phyloP scores from a whole-genome alignment of 768 basidiomycete genomes.

The Suillus placidus region DNA sequence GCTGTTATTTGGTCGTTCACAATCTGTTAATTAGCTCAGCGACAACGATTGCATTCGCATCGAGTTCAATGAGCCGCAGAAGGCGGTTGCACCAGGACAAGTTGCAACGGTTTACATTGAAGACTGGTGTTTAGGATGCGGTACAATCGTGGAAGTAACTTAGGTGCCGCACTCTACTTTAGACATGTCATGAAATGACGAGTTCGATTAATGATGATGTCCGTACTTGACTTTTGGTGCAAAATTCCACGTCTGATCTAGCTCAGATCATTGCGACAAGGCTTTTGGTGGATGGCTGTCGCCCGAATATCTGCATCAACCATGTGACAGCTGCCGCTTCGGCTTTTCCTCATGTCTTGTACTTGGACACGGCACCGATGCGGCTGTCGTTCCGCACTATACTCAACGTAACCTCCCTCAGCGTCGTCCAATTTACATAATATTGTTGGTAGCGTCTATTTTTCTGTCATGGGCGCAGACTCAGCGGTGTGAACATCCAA shows the following conservation, averaged over 20 bases:
- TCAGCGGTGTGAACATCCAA: too few species aligned
- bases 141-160: constrained; percentile 51
- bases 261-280: not conserved
- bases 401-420: not conserved
- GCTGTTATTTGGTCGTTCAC: not conserved
- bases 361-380: not conserved
- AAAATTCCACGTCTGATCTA: not conserved
- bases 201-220: not conserved
- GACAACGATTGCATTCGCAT: constrained; percentile 39
- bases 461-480: too few species aligned
- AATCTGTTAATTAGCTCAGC: constrained; percentile 20
- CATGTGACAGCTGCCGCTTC: not conserved
- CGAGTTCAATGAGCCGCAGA: constrained; percentile 58
- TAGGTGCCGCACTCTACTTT: constrained; percentile 1
- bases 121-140: constrained; percentile 85
- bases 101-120: constrained; percentile 73
- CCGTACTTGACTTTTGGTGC: not conserved
- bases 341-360: not conserved
- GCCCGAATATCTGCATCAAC: not conserved
- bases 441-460: too few species aligned
- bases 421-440: not conserved
- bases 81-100: constrained; percentile 80
- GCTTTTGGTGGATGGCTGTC: not conserved
- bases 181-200: not conserved
- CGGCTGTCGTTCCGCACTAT: not conserved